These are phyloP conservation scores for Galerina sulciceps DNA, from an alignment of 768 basidiomycete species.

Conservation along the genomic window DNA sequence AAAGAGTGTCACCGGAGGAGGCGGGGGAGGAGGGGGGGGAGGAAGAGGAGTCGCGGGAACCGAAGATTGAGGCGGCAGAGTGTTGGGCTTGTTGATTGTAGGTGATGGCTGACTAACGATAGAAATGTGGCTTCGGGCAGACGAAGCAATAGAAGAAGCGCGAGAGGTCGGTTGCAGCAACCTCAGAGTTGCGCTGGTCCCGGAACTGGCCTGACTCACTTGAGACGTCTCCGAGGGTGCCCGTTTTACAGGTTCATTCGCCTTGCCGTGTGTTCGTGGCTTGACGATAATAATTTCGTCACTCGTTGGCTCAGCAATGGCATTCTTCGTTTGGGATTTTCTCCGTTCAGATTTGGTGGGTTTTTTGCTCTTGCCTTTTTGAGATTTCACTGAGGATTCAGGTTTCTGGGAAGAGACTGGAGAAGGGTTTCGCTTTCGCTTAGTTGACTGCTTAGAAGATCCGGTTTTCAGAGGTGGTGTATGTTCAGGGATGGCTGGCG, in stretches of 20 bases:
- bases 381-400: background rate
- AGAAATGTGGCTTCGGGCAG: slow-evolving; percentile 28
- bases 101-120: slow-evolving; percentile 30
- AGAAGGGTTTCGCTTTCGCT: slow-evolving; percentile 18
- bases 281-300: slow-evolving; percentile 27
- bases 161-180: slow-evolving; percentile 43
- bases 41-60: slow-evolving; percentile 21
- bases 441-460: slow-evolving; percentile 10
- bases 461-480: background rate
- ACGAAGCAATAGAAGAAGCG: slow-evolving; percentile 56
- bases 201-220: slow-evolving; percentile 35
- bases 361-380: slow-evolving; percentile 15
- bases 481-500: slow-evolving; percentile 4
- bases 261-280: slow-evolving; percentile 34
- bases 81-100: slow-evolving; percentile 29
- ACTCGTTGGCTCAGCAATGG: slow-evolving; percentile 7
- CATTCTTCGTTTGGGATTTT: slow-evolving; percentile 8
- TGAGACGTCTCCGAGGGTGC: slow-evolving; percentile 4
- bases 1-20: slow-evolving; percentile 32
- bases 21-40: slow-evolving; percentile 18
- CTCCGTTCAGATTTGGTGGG: slow-evolving; percentile 11
- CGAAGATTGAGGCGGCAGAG: slow-evolving; percentile 9
- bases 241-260: background rate
- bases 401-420: background rate
- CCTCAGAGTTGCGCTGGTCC: slow-evolving; percentile 40